phyloP scores from a whole-genome alignment of 345 rosid species.

The Syzygium oleosum region DNA sequence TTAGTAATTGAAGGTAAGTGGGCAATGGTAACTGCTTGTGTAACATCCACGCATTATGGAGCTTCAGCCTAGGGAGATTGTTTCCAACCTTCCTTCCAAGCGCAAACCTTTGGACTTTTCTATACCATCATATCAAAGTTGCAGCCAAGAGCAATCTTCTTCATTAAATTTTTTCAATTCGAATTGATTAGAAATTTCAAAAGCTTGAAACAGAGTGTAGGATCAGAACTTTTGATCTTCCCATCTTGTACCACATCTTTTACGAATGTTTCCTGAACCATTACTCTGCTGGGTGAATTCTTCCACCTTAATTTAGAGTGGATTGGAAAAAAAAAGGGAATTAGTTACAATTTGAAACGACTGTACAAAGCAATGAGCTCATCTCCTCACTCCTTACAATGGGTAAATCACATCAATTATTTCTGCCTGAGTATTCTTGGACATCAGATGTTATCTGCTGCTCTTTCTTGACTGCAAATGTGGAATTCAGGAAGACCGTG shows the following conservation, averaged over 20 bases:
- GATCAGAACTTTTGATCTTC: background rate
- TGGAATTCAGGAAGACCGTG: slow-evolving; percentile 73
- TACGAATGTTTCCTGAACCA: background rate
- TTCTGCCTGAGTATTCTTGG: background rate
- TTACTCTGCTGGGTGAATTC: background rate
- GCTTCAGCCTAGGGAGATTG: background rate
- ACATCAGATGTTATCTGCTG: background rate
- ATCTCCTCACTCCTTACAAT: background rate
- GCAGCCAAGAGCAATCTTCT: background rate
- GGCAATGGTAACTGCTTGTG: background rate
- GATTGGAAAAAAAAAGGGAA: background rate
- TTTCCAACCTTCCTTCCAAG: background rate
- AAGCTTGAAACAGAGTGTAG: background rate
- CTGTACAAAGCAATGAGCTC: background rate
- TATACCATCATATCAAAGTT: background rate
- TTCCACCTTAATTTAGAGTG: background rate
- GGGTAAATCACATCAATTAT: background rate
- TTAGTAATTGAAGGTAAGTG: slow-evolving; percentile 59
- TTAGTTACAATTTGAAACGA: background rate
- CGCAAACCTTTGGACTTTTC: background rate
- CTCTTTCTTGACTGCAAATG: background rate
- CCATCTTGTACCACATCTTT: background rate
- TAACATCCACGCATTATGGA: background rate
- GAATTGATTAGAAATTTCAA: background rate
- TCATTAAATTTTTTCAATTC: background rate